Percentiles rank a stretch among this genome's conserved stretches.
Conservation (phyloP, 768 basidiomycete genomes). For the Lyophyllum atratum region DNA sequence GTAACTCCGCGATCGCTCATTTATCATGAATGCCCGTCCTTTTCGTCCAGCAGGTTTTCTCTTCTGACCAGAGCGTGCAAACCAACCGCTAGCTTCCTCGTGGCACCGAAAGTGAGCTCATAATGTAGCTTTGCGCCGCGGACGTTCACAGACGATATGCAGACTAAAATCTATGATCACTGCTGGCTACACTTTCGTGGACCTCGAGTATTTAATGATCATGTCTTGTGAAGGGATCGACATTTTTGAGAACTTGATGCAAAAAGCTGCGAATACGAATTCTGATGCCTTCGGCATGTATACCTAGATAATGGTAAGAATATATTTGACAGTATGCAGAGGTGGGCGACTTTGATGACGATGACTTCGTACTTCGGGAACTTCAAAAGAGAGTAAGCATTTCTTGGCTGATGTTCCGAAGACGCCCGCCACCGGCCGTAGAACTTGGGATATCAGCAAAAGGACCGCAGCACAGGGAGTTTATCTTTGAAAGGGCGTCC, state of each 20-base stretch:
- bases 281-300: constrained; percentile 36
- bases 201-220: constrained; percentile 21
- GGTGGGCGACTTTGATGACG: constrained; percentile 26
- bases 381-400: constrained; percentile 43
- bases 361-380: constrained; percentile 25
- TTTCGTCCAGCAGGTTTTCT: not conserved
- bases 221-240: constrained; percentile 30
- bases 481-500: constrained; percentile 22
- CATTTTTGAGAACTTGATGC: constrained; percentile 26
- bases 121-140: constrained; percentile 18
- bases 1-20: not conserved
- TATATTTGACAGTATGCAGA: constrained; percentile 16
- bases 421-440: constrained; percentile 28
- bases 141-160: no score
- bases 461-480: constrained; percentile 33
- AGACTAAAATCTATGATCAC: constrained; percentile 21
- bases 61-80: not conserved
- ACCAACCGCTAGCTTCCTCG: not conserved
- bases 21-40: not conserved
- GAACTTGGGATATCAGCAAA: constrained; percentile 36
- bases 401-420: constrained; percentile 24
- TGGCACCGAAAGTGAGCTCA: constrained; percentile 11
- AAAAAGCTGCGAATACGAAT: constrained; percentile 31
- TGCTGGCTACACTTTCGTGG: constrained; percentile 34
- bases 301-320: constrained; percentile 34